These are phyloP conservation scores for Populus simonii DNA, from an alignment of 345 rosid genomes.

Conservation along the genomic window DNA sequence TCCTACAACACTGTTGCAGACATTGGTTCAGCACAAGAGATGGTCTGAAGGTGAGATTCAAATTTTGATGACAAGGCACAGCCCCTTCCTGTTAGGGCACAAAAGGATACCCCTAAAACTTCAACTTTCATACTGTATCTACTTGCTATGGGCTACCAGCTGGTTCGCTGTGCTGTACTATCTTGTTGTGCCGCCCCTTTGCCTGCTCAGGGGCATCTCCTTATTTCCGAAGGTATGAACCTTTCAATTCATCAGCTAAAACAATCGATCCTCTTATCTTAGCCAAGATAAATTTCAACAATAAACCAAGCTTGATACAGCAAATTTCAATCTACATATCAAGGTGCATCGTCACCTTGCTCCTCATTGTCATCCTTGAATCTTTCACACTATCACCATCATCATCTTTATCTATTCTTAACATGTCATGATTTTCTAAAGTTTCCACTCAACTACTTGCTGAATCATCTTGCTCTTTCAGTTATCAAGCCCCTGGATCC, in stretches of 20 bases:
- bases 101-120: conserved; percentile 55
- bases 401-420: no score
- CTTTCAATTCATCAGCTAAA: neutral
- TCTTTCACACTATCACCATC: no score
- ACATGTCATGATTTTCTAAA: no score
- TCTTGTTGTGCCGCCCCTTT: conserved; percentile 55
- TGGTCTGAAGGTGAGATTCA: conserved; percentile 82
- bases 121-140: conserved; percentile 42
- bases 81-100: conserved; percentile 50
- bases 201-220: conserved; percentile 52
- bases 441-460: no score
- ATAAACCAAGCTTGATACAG: no score
- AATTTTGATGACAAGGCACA: conserved; percentile 50
- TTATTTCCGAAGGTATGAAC: conserved; percentile 62
- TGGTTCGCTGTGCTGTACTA: conserved; percentile 45
- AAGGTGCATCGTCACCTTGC: no score
- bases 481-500: conserved; percentile 59
- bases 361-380: no score
- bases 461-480: conserved; percentile 13
- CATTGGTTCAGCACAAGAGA: conserved; percentile 67
- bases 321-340: no score
- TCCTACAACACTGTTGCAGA: conserved; percentile 53
- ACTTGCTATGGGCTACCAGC: conserved; percentile 57
- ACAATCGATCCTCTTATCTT: neutral
- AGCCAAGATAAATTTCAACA: neutral